Base-by-base conservation (phyloP, 2,329 filamentous ascomycete species). In the Cucurbitaria berberidis region DNA sequence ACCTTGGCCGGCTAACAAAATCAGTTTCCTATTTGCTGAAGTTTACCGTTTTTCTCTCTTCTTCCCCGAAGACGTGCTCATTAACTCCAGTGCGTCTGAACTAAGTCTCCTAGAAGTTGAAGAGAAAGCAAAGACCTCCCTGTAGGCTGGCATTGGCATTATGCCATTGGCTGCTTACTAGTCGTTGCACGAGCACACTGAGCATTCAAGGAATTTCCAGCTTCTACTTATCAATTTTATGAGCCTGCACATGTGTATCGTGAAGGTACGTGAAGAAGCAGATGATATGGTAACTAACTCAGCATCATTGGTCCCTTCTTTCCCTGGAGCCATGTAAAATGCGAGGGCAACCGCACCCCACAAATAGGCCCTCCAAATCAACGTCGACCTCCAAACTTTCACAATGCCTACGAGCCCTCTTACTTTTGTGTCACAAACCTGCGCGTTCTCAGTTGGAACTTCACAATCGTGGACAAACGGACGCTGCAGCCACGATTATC, bases 281-380 rank as follows among this genome's bases (percentile, higher is more conserved):
- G 44, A 18, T 19, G 34, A 27, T 27, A 27, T 27, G 3, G 35
- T 38, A 15, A n/a, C 26, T 34, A 19, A 26, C 3, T 21, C 21
- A 15, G 30, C 19, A 34, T 48, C 50, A 47, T 55, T 45, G 40
- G 51, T 36, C 22, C 30, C 32, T 45, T 36, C 30, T 57, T 38
- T 44, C 41, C 18, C 13, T 7, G 19, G 41, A 18, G 48, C 30
- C 40, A 53, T 27, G 18, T 38, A 13, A 27, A 48, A 19, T n/a
- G n/a, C n/a, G 35, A 4, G 11, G 40, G 51, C 32, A 54, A 45
- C 21, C 21, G 29, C 46, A 34, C 46, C 46, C 39, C 27, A 40
- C 35, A 29, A 41, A 16, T 9, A 26, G 19, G 21, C 18, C 7
- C 15, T 34, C 13, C 16, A 38, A 29, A 24, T 48, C 45, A 27